Evolutionary conservation across 495 filamentous ascomycete genomes (phyloP), one percentile per base, ranked within the genome.

Genomic region (Lophiostoma macrostomum): DNA sequence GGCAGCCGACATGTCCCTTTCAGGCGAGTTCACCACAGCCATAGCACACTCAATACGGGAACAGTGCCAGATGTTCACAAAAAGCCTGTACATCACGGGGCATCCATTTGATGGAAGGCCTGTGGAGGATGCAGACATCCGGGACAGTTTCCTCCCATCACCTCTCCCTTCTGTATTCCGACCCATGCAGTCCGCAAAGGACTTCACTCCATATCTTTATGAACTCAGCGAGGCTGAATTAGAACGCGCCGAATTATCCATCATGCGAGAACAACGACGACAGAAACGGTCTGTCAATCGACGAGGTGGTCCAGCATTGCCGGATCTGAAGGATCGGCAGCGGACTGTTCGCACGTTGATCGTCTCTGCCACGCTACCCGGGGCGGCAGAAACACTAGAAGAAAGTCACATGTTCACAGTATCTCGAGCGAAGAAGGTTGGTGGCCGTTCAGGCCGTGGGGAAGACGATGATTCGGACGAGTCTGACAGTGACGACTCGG

Each of bases 1-100:
- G 87, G 83, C 91, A 1, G 78, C 81, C 35, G 93, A 98, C 49
- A 76, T 97, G n/a, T 90, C 88, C 2, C 79, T 98, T 27, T 88
- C 88, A 18, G 93, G 93, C 30, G 93, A 98, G 69, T 98, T 98
- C 65, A 94, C 88, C 6, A 98, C 93, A 0, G 90, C 93, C 11
- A 96, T 98, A 63, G 93, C 94, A 29, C 93, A 97, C 71, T 91
- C 87, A 19, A 98, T 98, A 52, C 86, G 91, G 37, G 93, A 98
- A 68, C 93, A 98, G 65, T 82, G 83, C 39, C 93, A 98, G 65
- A 78, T 96, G 0, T 98, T 96, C 63, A 94, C 89, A 0, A 86
- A 87, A 62, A 94, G 89, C 59, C 78, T 98, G 39, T 98, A 95
- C 67, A 90, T 91, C 59, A 81, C 91, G 28, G 87, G 88, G 10